Evolutionary conservation across 2,329 filamentous ascomycete species (phyloP), one percentile per base, ranked within the genome.

Genomic region (Orbilia oligospora): DNA sequence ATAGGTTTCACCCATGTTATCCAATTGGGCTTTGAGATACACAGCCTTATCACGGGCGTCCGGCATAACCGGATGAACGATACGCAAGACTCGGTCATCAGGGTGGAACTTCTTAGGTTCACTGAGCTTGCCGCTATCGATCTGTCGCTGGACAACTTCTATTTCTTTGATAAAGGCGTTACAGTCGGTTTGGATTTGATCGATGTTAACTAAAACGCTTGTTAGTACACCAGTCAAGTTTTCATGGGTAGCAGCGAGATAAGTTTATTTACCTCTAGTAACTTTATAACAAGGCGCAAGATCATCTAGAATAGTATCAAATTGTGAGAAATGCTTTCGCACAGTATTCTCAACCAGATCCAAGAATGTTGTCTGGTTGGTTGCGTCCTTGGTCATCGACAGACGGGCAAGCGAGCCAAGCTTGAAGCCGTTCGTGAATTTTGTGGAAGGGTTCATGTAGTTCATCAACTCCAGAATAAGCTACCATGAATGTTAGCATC

Each of bases 401-500:
- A 99, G 87, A 70, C 96, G 91, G 30, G 93, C 93, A 61, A 99
- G 90, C 5, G 96, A 97, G 83, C 94, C 96, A 14, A 99, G 90
- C 87, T 99, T 99, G 91, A 99, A 99, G 80, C 96, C 96, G 73
- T 92, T 93, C 3, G 96, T 96, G 86, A 98, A 96, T 86, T 99
- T 99, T 86, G 97, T 98, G 70, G 94, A 92, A 84, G 98, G 96
- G 87, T 99, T 99, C 96, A 99, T 99, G 88, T 97, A 99, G 85
- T 99, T 99, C 85, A 96, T 96, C 83, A 99, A 97, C 84, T 97
- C 95, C 82, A 99, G 87, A 85, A 99, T 99, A 80, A 98, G 88
- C 80, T 81, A 49, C 55, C 64, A 36, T 61, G 12, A 12, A 71
- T 41, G 63, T 72, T 51, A 63, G 76, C 22, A 18, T 41, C 44